phyloP scores from a whole-genome alignment of 495 filamentous ascomycete species.

The Massariosphaeria phaeospora region DNA sequence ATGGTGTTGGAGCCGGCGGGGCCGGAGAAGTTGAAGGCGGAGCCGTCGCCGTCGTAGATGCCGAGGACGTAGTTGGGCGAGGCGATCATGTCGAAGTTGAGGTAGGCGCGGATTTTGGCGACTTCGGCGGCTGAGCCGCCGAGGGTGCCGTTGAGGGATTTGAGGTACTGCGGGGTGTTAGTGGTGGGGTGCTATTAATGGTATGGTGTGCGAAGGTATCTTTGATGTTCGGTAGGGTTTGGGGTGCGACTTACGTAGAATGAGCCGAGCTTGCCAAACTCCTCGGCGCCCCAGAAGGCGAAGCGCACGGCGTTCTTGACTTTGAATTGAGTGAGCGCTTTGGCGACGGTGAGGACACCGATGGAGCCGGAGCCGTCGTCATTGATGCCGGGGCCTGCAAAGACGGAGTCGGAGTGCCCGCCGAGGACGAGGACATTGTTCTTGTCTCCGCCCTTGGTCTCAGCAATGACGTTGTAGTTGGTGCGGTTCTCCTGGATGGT shows the following conservation, averaged over 20 bases:
- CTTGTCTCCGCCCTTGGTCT: constrained; percentile 61
- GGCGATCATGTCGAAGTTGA: constrained; percentile 79
- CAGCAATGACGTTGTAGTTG: constrained; percentile 60
- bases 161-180: too few relatives aligned
- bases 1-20: constrained; percentile 59
- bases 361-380: constrained; percentile 65
- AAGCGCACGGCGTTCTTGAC: constrained; percentile 66
- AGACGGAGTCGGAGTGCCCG: constrained; percentile 66
- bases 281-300: constrained; percentile 64
- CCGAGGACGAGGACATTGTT: constrained; percentile 61
- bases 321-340: constrained; percentile 52
- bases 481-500: constrained; percentile 37
- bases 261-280: constrained; percentile 61
- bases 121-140: constrained; percentile 43
- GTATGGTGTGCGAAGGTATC: too few relatives aligned
- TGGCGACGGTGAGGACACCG: constrained; percentile 60
- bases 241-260: too few relatives aligned
- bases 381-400: constrained; percentile 60
- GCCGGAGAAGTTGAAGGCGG: constrained; percentile 56
- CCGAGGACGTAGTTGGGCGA: constrained; percentile 66
- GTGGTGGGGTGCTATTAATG: too few relatives aligned
- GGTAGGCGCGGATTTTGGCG: constrained; percentile 59
- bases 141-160: constrained; percentile 37
- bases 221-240: too few relatives aligned
- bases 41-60: constrained; percentile 70